Evolutionary conservation across 371 early-diverging fungal genomes (phyloP), one percentile per base, ranked within the genome.

Genomic region (Mortierella sp.): DNA sequence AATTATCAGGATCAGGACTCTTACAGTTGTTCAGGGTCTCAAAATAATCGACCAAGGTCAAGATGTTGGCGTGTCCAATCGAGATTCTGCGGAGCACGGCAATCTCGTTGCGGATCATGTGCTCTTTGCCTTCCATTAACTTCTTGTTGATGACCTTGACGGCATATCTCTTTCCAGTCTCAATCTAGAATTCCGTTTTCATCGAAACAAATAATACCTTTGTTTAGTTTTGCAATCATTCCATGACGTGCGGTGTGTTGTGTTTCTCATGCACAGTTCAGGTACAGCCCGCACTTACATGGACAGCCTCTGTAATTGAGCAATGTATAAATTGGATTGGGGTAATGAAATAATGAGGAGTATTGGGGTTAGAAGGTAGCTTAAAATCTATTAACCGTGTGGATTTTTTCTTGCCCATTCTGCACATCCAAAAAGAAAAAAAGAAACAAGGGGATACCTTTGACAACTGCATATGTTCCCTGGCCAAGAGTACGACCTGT

Each of bases 61-160:
- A 87, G 71, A 98, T 93, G 79, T 97, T 96, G 63, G 90, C 88
- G 76, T 97, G 96, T 6, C 93, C 96, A 68, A 93, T 92, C 4
- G 97, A 96, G 41, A 96, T 88, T 67, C 89, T 88, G 69, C 93
- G 91, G 66, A 97, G 84, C 28, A 97, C 92, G 36, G 92, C 91
- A 84, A 97, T 96, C 83, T 96, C 97, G 78, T 96, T 96, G 21
- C 94, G 84, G 69, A 96, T 93, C 95, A 97, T 94, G 75, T 94
- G 92, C 69, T 97, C 96, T 62, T 94, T 87, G 53, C 96, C 96
- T 61, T 87, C 88, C 95, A 97, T 95, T 63, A 94, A 84, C 76
- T 91, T 90, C 84, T 97, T 97, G 86, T 91, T 94, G 84, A 97
- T 94, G 43, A 97, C 91, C 75, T 98, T 98, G 70, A 92, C 94